Percentiles rank a stretch among this genome's conserved stretches.
Evolutionary conservation across 169 alveolate genomes (phyloP).

Genomic region (Cyclospora cayetanensis): DNA sequence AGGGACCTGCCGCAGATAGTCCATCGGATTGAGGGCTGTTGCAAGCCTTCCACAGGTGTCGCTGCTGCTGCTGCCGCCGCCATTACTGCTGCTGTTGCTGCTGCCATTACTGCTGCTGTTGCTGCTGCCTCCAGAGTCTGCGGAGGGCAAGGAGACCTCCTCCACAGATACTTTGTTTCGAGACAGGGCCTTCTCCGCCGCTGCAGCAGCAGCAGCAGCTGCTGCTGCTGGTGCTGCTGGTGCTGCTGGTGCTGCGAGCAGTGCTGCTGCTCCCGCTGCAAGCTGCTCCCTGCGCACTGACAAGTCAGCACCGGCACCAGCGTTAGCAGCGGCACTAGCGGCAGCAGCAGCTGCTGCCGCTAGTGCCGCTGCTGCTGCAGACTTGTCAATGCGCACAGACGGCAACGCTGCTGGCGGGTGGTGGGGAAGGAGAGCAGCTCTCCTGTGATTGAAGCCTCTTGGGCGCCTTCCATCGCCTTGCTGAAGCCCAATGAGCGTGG

Average conservation of each 20-base stretch:
- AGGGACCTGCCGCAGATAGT: conserved; percentile 40
- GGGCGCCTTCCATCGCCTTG: conserved; percentile 26
- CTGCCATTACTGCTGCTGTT: background rate
- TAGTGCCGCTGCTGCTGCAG: background rate
- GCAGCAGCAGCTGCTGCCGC: conserved; percentile 24
- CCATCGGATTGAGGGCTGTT: background rate
- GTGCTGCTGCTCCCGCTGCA: background rate
- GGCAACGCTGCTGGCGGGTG: background rate
- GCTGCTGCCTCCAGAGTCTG: background rate
- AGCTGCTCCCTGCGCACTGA: background rate
- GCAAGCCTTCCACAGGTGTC: too few relatives aligned
- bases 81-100: background rate
- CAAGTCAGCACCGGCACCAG: background rate
- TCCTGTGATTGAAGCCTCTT: background rate
- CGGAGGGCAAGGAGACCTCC: background rate
- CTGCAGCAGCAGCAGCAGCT: conserved; percentile 32
- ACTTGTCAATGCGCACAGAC: background rate
- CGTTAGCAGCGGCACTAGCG: background rate
- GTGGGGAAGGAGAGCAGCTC: background rate
- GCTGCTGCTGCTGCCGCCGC: conserved; percentile 21
- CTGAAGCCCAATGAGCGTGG: conserved; percentile 31
- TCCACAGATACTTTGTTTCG: background rate
- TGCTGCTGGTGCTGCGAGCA: background rate
- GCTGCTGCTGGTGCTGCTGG: background rate
- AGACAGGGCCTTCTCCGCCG: background rate